Evolutionary conservation across 768 basidiomycete genomes (phyloP), one percentile per base, ranked within the genome.

Genomic region (Trametes sanguinea): DNA sequence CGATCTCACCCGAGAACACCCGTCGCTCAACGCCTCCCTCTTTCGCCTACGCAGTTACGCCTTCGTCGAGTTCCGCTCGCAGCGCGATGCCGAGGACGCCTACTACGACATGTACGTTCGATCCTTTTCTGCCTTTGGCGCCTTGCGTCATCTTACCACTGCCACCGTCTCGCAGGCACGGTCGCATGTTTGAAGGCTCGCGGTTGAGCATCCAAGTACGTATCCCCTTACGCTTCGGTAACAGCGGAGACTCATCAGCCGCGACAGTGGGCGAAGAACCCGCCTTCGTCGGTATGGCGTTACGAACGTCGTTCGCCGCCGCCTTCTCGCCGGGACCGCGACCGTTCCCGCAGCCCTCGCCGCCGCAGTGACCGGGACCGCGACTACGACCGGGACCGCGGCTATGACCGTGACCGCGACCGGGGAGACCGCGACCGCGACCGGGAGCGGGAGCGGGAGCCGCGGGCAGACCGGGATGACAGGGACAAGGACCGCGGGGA

Each of bases 271-370:
- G 88, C 89, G 46, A 92, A 91, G 74, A 87, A 87, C 68, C 90
- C 90, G 60, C 91, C 90, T 4, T 90, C 88, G 44, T 81, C 88
- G n/a, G 85, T 87, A 43, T 92, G 90, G 90, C 87, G 90, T 63
- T 86, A 84, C 65, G 86, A 89, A 48, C 78, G 87, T 67, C 80
- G 83, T 61, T 76, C 80, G 46, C 77, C 84, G 32, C 75, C 81
- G 69, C 67, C 79, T 16, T n/a, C 42, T 37, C 76, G 76, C 57
- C 70, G 79, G 53, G 75, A 69, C 51, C 77, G 78, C 56, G 79
- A 80, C 17, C 79, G 83, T 65, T 83, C 81, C 63, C 83, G 84
- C 51, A 82, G 82, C 69, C 84, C 83, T 48, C 81, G 82, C 65
- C 79, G 82, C 54, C 75, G 75, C 22, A 66, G 76, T 50, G 74